Percentiles rank a stretch among this genome's conserved stretches.
phyloP scores from a whole-genome alignment of 192 early-diverging fungal genomes.

The Helicostylum pulchrum region DNA sequence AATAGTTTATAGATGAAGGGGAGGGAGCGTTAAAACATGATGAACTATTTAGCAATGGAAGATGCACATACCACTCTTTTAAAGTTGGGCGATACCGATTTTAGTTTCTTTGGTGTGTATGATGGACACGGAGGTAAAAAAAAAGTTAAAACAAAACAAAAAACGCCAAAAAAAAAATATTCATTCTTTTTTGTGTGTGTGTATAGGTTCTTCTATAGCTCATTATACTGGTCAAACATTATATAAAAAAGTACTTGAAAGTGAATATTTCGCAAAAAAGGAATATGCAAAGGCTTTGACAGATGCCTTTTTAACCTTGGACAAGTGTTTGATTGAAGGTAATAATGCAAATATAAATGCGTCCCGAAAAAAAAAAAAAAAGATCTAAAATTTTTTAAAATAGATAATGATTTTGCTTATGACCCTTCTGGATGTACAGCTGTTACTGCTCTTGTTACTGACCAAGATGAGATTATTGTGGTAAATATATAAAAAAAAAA shows the following conservation, averaged over 20 bases:
- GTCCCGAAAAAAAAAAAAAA: not conserved
- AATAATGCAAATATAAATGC: not conserved
- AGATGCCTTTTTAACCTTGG: conserved; percentile 79
- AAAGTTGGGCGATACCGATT: conserved; percentile 59
- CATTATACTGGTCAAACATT: conserved; percentile 79
- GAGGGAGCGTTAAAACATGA: not conserved
- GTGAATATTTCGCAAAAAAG: conserved; percentile 63
- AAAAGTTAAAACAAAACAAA: conserved; percentile 8
- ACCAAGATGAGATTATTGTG: conserved; percentile 74
- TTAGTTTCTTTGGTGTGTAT: conserved; percentile 92
- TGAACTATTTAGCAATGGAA: conserved; percentile 76
- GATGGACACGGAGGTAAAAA: conserved; percentile 97
- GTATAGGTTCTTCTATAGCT: conserved; percentile 70
- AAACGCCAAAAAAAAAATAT: not conserved
- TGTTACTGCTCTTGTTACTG: conserved; percentile 77
- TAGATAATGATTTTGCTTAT: conserved; percentile 45
- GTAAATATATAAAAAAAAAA: conserved; percentile 29
- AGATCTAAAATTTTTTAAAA: no score
- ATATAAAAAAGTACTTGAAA: conserved; percentile 68
- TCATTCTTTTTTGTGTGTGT: not conserved
- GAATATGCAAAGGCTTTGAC: conserved; percentile 79
- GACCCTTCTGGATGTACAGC: conserved; percentile 98
- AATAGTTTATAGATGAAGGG: no score
- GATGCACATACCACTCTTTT: conserved; percentile 93
- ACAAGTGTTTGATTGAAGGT: conserved; percentile 70